A percentile compares a stretch with the other conserved stretches of the same genome.
Evolutionary conservation across 805 yeast genomes (phyloP).

Genomic region (Dipodascus albidus): DNA sequence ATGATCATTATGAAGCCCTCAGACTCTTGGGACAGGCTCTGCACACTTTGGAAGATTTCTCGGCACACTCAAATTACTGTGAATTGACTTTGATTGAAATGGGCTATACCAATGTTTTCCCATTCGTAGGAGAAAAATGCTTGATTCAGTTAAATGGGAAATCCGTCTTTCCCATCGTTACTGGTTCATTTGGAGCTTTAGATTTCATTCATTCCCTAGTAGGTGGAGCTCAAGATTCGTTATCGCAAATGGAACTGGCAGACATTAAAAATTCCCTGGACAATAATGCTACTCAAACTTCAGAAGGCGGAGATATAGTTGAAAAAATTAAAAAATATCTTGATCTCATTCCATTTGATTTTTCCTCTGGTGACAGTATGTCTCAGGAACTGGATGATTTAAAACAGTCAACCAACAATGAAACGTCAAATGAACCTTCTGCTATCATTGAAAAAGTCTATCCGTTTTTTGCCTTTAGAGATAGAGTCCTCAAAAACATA

Average conservation of each 20-base stretch:
- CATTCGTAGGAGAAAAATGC: constrained; percentile 17
- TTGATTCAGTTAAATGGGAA: constrained; percentile 12
- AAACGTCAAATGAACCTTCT: constrained; percentile 1
- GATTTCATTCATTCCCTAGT: constrained; percentile 17
- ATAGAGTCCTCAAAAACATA: constrained; percentile 8
- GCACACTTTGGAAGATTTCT: constrained; percentile 18
- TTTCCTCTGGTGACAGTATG: neutral
- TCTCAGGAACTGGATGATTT: constrained; percentile 8
- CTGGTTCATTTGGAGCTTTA: constrained; percentile 19
- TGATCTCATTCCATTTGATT: neutral
- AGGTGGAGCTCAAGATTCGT: constrained; percentile 17
- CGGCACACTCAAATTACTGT: constrained; percentile 17
- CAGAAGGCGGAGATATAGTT: constrained; percentile 13
- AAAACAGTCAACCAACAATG: constrained; percentile 3
- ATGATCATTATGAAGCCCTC: constrained; percentile 13
- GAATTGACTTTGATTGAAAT: constrained; percentile 15
- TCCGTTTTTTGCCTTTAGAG: constrained; percentile 9
- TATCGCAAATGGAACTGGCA: constrained; percentile 15
- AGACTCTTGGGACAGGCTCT: constrained; percentile 17
- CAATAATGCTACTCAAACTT: constrained; percentile 3
- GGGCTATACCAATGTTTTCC: constrained; percentile 15
- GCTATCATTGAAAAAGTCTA: constrained; percentile 10
- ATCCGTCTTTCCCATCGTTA: constrained; percentile 16
- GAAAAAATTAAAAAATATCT: neutral
- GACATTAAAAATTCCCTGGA: constrained; percentile 12